Base-by-base conservation (phyloP, 495 filamentous ascomycete genomes). In the Aspergillus cavernicola region DNA sequence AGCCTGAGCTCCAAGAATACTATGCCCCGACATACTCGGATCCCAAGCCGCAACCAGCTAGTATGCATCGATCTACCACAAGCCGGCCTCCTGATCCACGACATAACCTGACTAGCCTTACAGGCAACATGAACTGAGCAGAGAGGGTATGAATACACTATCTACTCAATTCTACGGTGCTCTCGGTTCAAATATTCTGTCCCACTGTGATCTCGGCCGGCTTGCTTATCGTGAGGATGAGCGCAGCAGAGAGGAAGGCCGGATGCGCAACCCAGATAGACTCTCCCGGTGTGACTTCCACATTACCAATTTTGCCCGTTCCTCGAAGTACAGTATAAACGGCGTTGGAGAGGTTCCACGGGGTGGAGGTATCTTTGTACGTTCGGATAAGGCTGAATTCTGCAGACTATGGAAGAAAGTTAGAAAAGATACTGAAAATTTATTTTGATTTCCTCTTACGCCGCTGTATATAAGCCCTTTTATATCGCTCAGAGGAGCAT, bases 321-420 rank as follows among this genome's bases (percentile, higher is more conserved):
- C 39, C 39, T 23, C 39, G 22, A 42, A 42, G 39, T 42, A 42
- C 39, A 42, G 39, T 42, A 42, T 42, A 42, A 42, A 26, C 39
- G 15, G 39, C 39, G 9, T 16, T 23, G 20, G 39, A 42, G 18
- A 42, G 39, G n/a, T n/a, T n/a, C n/a, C n/a, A n/a, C n/a, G n/a
- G n/a, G n/a, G n/a, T n/a, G n/a, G n/a, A n/a, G n/a, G n/a, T n/a
- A n/a, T n/a, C n/a, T n/a, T n/a, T n/a, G n/a, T n/a, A n/a, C n/a
- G n/a, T n/a, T n/a, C n/a, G n/a, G n/a, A n/a, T n/a, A n/a, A n/a
- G n/a, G n/a, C n/a, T n/a, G n/a, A n/a, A n/a, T n/a, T n/a, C n/a
- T n/a, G n/a, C n/a, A n/a, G n/a, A n/a, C n/a, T n/a, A n/a, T n/a
- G n/a, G n/a, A n/a, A n/a, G n/a, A n/a, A n/a, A n/a, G n/a, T n/a